Evolutionary conservation across 2,329 filamentous ascomycete genomes (phyloP), one percentile per base, ranked within the genome.

Genomic region (Trichoderma citrinoviride): DNA sequence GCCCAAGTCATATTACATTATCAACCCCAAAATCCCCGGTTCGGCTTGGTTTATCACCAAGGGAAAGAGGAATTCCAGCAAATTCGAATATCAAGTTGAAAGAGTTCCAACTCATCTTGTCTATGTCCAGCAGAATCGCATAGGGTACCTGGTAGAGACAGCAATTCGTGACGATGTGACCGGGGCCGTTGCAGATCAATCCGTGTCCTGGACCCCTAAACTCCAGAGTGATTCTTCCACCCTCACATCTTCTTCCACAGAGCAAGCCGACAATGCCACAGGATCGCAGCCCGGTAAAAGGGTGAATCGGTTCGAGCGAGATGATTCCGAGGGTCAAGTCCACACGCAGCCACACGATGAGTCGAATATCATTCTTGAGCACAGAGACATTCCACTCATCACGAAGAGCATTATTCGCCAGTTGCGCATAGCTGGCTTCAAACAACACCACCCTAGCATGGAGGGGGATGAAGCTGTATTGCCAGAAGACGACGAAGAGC

Each of bases 31-130:
- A 8, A 49, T 57, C 19, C 55, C 49, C 5, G 19, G 41, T 6
- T 49, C 23, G 7, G 68, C 67, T 14, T 68, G 60, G 62, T 67
- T 62, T 53, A 14, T 69, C 8, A 67, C 61, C 27, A 54, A 54
- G 10, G 27, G 23, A n/a, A 65, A 64, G 17, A 27, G 44, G 12
- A 29, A 43, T 41, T 37, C 23, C 5, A 29, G 50, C 14, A 44
- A 33, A 5, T 17, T 50, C 7, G 8, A 43, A 46, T 68, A 65
- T 37, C 33, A 52, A n/a, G 56, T 68, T 44, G 67, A 69, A 3
- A 63, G 54, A 14, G 66, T 69, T 3, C 47, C 63, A 8, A 60
- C 67, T n/a, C 53, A 54, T 12, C 37, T 64, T 27, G 46, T 68
- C n/a, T 52, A 49, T 21, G 55, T 52, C 17, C 33, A 23, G 15